Evolutionary conservation across 2,329 filamentous ascomycete genomes (phyloP), one percentile per base, ranked within the genome.

Genomic region (Hypoxylon rubiginosum): DNA sequence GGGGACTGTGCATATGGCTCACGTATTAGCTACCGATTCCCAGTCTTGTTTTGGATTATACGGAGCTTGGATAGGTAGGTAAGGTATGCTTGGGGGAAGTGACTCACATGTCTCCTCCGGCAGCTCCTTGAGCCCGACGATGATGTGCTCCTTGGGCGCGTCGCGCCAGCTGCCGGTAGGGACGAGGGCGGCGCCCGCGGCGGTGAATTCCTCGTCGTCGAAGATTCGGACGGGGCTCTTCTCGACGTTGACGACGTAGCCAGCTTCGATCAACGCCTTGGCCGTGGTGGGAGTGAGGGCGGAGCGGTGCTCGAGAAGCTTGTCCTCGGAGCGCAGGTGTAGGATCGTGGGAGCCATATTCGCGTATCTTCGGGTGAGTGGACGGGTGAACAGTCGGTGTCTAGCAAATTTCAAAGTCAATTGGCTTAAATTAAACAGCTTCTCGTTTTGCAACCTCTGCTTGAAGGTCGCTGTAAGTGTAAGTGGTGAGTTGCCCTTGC

Each of bases 101-200:
- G 61, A 77, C 80, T 76, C 80, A 86, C 84, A 89, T 65, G 88
- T 86, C 75, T 92, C 90, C 72, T 91, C 90, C 24, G 89, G 89
- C 10, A 94, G 85, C 81, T 94, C 92, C 85, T 94, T 94, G 64
- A 94, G 84, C 43, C 92, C 92, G 62, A 94, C 80, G 66, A 94
- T 89, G 73, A 93, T 88, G 75, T 91, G 85, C 67, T 92, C 89
- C 70, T 83, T 80, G 41, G 91, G 89, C 0, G 88, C 91, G 62
- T 91, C 83, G 58, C 84, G 83, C 91, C 91, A 94, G 53, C 84
- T 87, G 45, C 90, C 88, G 69, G 88, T 85, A 13, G 86, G 84
- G 13, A 93, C 88, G 21, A 94, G 82, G 13, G 82, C 86, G 48
- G 89, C 90, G 52, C 91, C 91, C 32, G 85, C 84, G 63, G 84